phyloP scores from a whole-genome alignment of 345 rosid species.

The Lagerstroemia speciosa region DNA sequence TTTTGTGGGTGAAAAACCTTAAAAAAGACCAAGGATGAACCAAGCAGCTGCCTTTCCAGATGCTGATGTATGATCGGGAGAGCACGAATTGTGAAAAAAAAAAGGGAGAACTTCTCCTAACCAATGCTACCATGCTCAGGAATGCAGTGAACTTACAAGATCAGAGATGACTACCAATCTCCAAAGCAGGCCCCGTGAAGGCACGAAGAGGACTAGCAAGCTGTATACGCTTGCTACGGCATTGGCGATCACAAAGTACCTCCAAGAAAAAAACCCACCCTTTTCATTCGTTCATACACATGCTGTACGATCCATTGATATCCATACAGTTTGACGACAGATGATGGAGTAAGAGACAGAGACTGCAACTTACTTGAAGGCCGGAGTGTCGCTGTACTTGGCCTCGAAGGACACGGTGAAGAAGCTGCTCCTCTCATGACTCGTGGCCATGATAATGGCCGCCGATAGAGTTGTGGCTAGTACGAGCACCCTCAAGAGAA shows the following conservation, averaged over 20 bases:
- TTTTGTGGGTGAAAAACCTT: too few relatives aligned
- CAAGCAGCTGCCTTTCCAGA: too few relatives aligned
- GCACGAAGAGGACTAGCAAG: conserved; percentile 58
- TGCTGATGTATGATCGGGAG: too few relatives aligned
- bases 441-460: conserved; percentile 62
- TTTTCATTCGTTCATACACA: too few relatives aligned
- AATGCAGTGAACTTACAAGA: conserved; percentile 32
- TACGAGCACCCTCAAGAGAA: conserved; percentile 49
- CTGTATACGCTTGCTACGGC: conserved; percentile 47
- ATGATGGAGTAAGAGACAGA: background rate
- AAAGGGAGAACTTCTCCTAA: too few relatives aligned
- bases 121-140: too few relatives aligned
- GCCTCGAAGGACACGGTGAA: conserved; percentile 45
- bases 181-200: conserved; percentile 45
- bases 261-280: conserved; percentile 11
- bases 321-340: background rate
- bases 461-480: conserved; percentile 50
- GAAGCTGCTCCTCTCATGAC: conserved; percentile 43
- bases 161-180: conserved; percentile 49
- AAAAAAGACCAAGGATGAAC: too few relatives aligned
- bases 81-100: too few relatives aligned
- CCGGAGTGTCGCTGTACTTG: conserved; percentile 49
- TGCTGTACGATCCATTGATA: too few relatives aligned
- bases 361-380: conserved; percentile 53
- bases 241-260: conserved; percentile 74